phyloP scores from a whole-genome alignment of 2,329 filamentous ascomycete genomes.

The Macrophomina pseudophaseolina region DNA sequence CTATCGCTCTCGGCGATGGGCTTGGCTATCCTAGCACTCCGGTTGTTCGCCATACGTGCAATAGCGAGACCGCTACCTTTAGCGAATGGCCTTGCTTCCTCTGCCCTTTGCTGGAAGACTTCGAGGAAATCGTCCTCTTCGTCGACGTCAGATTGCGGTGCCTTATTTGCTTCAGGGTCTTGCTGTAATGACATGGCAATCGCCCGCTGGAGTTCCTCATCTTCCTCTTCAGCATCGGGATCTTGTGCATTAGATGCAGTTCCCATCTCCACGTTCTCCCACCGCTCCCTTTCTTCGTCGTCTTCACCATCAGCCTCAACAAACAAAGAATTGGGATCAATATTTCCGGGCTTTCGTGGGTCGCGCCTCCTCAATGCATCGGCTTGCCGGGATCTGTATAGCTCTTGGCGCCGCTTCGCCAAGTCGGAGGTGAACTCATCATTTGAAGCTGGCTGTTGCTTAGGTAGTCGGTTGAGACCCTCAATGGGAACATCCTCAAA shows the following conservation, averaged over 20 bases:
- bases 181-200: slow-evolving; percentile 81
- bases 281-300: slow-evolving; percentile 42
- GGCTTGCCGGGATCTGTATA: slow-evolving; percentile 49
- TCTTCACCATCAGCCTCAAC: slow-evolving; percentile 45
- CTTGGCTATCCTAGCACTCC: slow-evolving; percentile 62
- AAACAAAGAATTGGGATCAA: slow-evolving; percentile 26
- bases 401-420: slow-evolving; percentile 51
- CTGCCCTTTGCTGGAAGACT: slow-evolving; percentile 53
- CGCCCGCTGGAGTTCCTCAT: slow-evolving; percentile 78
- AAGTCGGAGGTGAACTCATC: slow-evolving; percentile 42
- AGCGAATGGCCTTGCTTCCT: slow-evolving; percentile 50
- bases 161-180: slow-evolving; percentile 53
- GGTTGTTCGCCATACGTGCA: slow-evolving; percentile 75
- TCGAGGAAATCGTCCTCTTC: slow-evolving; percentile 52
- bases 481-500: slow-evolving; percentile 95
- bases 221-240: slow-evolving; percentile 67
- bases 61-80: slow-evolving; percentile 63
- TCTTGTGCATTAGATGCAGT: slow-evolving; percentile 44
- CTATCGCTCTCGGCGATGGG: slow-evolving; percentile 54
- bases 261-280: slow-evolving; percentile 45
- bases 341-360: slow-evolving; percentile 30
- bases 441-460: slow-evolving; percentile 50
- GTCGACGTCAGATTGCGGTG: slow-evolving; percentile 44
- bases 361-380: slow-evolving; percentile 31
- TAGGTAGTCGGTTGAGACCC: slow-evolving; percentile 83